Conservation (phyloP, 371 early-diverging fungal species). For the Mortierella sp. region DNA sequence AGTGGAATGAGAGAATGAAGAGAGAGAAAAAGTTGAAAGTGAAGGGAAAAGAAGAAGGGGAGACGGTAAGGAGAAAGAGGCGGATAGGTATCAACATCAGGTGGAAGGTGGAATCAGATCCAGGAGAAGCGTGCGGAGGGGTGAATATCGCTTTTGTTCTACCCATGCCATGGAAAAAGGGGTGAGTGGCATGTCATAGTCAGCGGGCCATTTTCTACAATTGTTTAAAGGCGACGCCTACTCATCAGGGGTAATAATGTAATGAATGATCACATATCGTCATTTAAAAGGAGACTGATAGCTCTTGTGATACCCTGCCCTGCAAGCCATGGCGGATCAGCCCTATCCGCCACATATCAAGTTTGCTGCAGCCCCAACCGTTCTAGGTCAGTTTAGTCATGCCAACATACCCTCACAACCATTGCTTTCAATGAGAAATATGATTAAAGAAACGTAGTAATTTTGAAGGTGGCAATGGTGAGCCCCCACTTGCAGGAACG, state of each 20-base stretch:
- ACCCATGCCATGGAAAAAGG: conserved; percentile 13
- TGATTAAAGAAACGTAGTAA: neutral
- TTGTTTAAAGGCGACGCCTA: neutral
- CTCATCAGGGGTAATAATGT: neutral
- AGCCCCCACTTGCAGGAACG: no score
- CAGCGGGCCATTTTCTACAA: neutral
- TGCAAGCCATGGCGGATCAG: neutral
- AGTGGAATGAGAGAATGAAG: conserved; percentile 11
- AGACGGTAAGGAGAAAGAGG: neutral
- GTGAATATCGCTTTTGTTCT: conserved; percentile 9
- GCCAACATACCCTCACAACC: no score
- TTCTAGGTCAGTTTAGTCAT: no score
- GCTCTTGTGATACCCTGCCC: conserved; percentile 4
- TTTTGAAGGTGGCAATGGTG: no score
- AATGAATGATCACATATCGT: conserved; percentile 1
- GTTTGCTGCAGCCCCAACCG: no score
- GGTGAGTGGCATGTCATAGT: conserved; percentile 5
- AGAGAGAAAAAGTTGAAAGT: neutral
- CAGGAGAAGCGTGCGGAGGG: neutral
- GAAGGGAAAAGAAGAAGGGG: neutral
- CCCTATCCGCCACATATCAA: neutral
- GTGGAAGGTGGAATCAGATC: conserved; percentile 22
- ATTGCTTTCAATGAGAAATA: no score
- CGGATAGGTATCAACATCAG: conserved; percentile 5
- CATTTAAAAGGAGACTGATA: neutral